Percentiles rank a stretch among this genome's conserved stretches.
These are phyloP conservation scores for Colletotrichum sidae DNA, from an alignment of 2,329 filamentous ascomycete genomes.

Conservation along the genomic window DNA sequence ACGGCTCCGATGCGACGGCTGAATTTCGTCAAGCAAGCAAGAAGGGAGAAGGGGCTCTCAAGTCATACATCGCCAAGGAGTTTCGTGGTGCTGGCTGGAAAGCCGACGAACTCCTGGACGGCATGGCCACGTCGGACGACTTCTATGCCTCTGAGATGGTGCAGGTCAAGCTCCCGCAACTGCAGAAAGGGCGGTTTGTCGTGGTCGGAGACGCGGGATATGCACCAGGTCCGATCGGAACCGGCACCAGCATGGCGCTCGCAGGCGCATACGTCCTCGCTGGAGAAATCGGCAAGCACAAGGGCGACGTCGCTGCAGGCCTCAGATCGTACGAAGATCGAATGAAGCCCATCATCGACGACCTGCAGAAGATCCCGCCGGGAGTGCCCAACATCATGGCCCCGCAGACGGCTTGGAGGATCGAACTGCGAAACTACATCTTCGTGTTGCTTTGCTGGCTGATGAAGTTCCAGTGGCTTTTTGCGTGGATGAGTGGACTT, in stretches of 20 bases:
- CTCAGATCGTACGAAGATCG: too few relatives aligned
- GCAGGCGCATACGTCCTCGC: slow-evolving; percentile 67
- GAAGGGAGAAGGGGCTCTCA: slow-evolving; percentile 50
- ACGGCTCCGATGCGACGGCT: slow-evolving; percentile 42
- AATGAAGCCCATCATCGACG: too few relatives aligned
- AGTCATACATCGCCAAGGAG: slow-evolving; percentile 47
- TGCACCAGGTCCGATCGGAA: slow-evolving; percentile 59
- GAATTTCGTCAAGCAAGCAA: slow-evolving; percentile 44
- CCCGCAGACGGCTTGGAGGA: too few relatives aligned
- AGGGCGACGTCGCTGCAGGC: too few relatives aligned
- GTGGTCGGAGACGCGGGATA: slow-evolving; percentile 67
- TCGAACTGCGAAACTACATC: too few relatives aligned
- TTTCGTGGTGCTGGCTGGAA: slow-evolving; percentile 60
- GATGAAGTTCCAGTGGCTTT: too few relatives aligned
- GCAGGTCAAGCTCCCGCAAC: slow-evolving; percentile 54
- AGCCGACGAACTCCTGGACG: slow-evolving; percentile 53
- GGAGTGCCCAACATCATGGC: too few relatives aligned
- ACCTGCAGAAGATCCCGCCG: too few relatives aligned
- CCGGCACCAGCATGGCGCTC: slow-evolving; percentile 62
- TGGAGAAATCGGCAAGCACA: slow-evolving; percentile 57
- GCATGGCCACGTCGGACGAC: slow-evolving; percentile 53
- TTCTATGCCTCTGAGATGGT: slow-evolving; percentile 60
- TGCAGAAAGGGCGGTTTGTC: slow-evolving; percentile 60
- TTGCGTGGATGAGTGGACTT: too few relatives aligned
- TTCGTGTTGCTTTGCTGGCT: too few relatives aligned